A percentile compares a stretch with the other conserved stretches of the same genome.
Conservation (phyloP, 108 stramenopile genomes). For the Cyclotella cryptica region DNA sequence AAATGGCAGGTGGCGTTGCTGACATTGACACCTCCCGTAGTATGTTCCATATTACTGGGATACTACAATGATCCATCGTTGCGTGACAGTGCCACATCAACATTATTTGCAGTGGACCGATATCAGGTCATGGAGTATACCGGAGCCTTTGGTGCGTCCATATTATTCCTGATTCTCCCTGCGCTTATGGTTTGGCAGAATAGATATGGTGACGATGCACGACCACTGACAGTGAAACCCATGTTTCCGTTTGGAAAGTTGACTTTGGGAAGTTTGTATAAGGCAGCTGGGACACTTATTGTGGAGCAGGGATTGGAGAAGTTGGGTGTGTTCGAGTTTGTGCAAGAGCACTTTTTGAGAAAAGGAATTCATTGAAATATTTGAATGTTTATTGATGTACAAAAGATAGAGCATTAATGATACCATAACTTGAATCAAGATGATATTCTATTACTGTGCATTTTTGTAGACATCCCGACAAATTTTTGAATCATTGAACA, state of each 20-base stretch:
- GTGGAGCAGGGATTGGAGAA: constrained; percentile 82
- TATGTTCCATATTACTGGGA: constrained; percentile 60
- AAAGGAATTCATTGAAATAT: neutral
- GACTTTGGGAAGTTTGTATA: constrained; percentile 71
- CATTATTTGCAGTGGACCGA: constrained; percentile 66
- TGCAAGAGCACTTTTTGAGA: constrained; percentile 10
- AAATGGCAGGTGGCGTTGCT: constrained; percentile 70
- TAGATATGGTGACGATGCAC: constrained; percentile 68
- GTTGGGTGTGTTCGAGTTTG: constrained; percentile 74
- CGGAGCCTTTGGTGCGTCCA: constrained; percentile 77
- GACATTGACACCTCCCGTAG: constrained; percentile 43
- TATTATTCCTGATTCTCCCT: constrained; percentile 75
- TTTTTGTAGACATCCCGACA: neutral
- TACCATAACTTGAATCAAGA: no score
- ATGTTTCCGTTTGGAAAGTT: constrained; percentile 84
- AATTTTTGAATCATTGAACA: no score
- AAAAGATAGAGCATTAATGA: no score
- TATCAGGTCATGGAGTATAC: constrained; percentile 68
- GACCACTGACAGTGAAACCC: constrained; percentile 46
- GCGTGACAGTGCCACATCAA: constrained; percentile 17
- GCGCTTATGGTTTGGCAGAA: constrained; percentile 81
- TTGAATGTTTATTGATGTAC: neutral
- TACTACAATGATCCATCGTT: constrained; percentile 10
- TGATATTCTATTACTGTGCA: no score
- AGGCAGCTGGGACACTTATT: constrained; percentile 79